These are phyloP conservation scores for Dioscorea cayenensis DNA, from an alignment of 116 monocot species.

Conservation along the genomic window DNA sequence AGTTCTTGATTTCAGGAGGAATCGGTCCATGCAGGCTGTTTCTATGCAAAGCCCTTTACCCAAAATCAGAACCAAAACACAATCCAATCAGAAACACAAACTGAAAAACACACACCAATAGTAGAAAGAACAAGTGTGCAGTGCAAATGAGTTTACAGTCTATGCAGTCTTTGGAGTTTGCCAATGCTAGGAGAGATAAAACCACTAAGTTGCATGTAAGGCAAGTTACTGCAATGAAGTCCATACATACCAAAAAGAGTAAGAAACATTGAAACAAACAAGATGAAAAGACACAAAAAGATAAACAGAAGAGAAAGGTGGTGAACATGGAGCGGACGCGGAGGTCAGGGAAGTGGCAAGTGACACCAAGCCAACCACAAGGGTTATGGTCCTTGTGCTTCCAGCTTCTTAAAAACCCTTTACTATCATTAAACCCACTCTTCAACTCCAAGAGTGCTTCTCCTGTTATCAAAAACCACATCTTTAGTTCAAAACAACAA, in stretches of 20 bases:
- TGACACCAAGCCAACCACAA: constrained; percentile 80
- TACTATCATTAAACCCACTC: constrained; percentile 43
- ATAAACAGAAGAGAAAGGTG: background rate
- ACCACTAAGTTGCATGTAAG: constrained; percentile 83
- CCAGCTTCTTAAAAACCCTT: constrained; percentile 55
- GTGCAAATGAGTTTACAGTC: constrained; percentile 46
- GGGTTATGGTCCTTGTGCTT: constrained; percentile 52
- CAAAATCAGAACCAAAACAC: background rate
- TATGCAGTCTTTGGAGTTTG: constrained; percentile 72
- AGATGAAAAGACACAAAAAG: background rate
- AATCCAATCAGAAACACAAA: background rate
- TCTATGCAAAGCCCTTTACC: constrained; percentile 70
- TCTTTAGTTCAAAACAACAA: background rate
- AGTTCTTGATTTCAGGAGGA: constrained; percentile 64
- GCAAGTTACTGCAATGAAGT: constrained; percentile 52
- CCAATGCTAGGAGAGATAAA: constrained; percentile 88
- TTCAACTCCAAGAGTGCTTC: constrained; percentile 75
- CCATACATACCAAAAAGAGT: background rate
- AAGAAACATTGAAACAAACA: background rate
- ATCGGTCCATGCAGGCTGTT: constrained; percentile 85
- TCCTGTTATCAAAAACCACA: constrained; percentile 25
- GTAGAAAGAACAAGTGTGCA: background rate
- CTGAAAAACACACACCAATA: background rate
- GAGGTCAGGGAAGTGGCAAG: constrained; percentile 69
- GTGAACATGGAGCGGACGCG: constrained; percentile 76